phyloP scores from a whole-genome alignment of 148 eudicot species.

The Rhododendron kiyosumense region DNA sequence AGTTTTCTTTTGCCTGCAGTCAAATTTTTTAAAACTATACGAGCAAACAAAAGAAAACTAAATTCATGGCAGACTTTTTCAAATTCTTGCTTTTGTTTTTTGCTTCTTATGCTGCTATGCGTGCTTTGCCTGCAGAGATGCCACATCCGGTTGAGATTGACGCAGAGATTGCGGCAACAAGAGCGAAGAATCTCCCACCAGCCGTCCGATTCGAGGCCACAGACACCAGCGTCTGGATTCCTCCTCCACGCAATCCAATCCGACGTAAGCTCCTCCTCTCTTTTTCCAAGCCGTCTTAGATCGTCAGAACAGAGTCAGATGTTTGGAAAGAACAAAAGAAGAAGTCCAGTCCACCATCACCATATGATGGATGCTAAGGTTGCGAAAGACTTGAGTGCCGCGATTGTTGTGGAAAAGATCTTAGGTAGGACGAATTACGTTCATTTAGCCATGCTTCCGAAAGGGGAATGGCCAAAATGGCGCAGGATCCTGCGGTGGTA shows the following conservation, averaged over 20 bases:
- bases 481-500: too few relatives aligned
- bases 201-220: constrained; percentile 19
- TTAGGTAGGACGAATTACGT: constrained; percentile 68
- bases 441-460: constrained; percentile 63
- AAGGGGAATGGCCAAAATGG: constrained; percentile 97
- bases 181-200: constrained; percentile 2
- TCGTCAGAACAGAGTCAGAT: constrained; percentile 73
- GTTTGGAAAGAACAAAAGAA: constrained; percentile 41
- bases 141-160: not conserved
- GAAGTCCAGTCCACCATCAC: constrained; percentile 45
- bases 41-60: too few relatives aligned
- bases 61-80: too few relatives aligned
- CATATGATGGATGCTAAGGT: constrained; percentile 66
- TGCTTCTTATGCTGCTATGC: too few relatives aligned
- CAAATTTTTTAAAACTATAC: too few relatives aligned
- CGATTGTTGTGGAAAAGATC: constrained; percentile 49
- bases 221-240: constrained; percentile 17
- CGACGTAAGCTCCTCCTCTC: constrained; percentile 28
- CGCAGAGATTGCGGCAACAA: not conserved
- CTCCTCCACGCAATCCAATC: constrained; percentile 20
- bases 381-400: constrained; percentile 70
- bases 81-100: too few relatives aligned
- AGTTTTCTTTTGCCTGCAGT: too few relatives aligned
- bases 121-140: too few relatives aligned
- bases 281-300: constrained; percentile 52